Evolutionary conservation across 148 eudicot genomes (phyloP).

Genomic region (Vaccinium myrtillus): DNA sequence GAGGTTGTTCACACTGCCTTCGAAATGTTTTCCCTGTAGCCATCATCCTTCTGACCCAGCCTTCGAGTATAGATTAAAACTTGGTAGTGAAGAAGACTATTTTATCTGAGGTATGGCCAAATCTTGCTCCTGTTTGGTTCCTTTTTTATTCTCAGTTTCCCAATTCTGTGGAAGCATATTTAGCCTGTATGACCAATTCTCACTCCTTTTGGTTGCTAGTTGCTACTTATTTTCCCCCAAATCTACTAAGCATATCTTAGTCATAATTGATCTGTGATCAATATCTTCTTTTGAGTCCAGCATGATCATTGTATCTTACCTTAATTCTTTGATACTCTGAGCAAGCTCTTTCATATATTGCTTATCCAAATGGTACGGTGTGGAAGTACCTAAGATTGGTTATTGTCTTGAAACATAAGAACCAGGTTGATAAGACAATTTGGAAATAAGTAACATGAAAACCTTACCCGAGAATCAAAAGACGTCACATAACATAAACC

Average conservation of each 20-base stretch:
- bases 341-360: background rate
- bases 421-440: background rate
- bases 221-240: background rate
- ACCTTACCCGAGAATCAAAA: background rate
- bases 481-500: background rate
- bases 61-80: background rate
- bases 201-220: background rate
- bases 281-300: background rate
- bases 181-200: background rate
- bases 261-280: background rate
- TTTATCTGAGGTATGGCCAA: background rate
- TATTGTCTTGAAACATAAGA: background rate
- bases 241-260: background rate
- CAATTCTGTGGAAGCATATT: slow-evolving; percentile 5
- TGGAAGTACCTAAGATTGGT: background rate
- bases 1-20: background rate
- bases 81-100: background rate
- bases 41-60: background rate
- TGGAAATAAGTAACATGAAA: background rate
- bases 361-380: background rate
- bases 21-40: background rate
- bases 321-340: background rate
- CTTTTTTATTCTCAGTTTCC: background rate
- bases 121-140: background rate
- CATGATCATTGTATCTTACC: background rate